Evolutionary conservation across 2,329 filamentous ascomycete species (phyloP).

Genomic region (Colletotrichum tanaceti): DNA sequence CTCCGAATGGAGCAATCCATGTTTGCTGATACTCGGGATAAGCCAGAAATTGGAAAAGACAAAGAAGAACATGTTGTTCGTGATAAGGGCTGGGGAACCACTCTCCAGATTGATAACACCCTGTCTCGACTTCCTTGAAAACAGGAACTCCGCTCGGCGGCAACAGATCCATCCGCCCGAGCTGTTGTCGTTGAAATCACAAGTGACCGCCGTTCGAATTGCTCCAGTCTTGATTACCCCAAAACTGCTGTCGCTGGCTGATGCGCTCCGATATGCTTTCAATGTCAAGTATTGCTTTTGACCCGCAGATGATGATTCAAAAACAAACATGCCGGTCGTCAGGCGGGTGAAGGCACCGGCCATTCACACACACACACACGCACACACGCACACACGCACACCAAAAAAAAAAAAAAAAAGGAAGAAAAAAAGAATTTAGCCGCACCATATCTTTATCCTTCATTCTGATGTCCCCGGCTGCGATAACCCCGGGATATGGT

Average conservation of each 20-base stretch:
- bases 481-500: neutral
- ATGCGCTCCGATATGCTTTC: slow-evolving; percentile 26
- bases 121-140: slow-evolving; percentile 11
- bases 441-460: slow-evolving; percentile 11
- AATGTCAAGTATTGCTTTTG: slow-evolving; percentile 27
- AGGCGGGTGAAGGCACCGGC: slow-evolving; percentile 6
- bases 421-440: neutral
- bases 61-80: slow-evolving; percentile 26
- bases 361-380: neutral
- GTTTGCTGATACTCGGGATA: slow-evolving; percentile 26
- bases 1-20: slow-evolving; percentile 8
- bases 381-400: neutral
- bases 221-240: slow-evolving; percentile 3
- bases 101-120: neutral
- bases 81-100: slow-evolving; percentile 23
- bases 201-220: slow-evolving; percentile 11
- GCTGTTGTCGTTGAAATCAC: slow-evolving; percentile 8
- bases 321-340: slow-evolving; percentile 14
- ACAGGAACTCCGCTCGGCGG: slow-evolving; percentile 1
- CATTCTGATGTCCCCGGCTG: neutral
- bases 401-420: neutral
- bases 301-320: slow-evolving; percentile 28
- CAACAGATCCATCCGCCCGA: neutral
- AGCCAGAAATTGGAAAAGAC: neutral
- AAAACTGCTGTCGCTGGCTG: slow-evolving; percentile 19